Conservation (phyloP, 306 rosid species). For the Cucurbita maxima region DNA sequence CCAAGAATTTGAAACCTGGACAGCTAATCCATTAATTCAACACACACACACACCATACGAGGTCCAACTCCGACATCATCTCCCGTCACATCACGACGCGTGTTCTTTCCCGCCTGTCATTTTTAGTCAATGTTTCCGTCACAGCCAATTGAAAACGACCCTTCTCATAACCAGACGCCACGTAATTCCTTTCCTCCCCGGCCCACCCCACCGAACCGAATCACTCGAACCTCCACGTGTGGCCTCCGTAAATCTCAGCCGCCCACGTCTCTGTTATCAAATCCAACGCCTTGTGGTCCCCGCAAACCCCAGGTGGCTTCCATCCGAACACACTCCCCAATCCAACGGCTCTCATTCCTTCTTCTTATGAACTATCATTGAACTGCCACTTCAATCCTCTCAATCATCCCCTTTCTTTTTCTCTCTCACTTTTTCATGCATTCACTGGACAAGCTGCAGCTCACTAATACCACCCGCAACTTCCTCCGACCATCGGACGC, state of each 20-base stretch:
- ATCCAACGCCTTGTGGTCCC: constrained; percentile 23
- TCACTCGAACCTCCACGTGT: constrained; percentile 40
- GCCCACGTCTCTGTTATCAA: constrained; percentile 46
- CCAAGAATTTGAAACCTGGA: not conserved
- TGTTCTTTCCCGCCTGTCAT: not conserved
- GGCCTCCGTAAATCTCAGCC: constrained; percentile 11
- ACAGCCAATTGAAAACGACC: constrained; percentile 7
- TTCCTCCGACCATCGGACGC: not conserved
- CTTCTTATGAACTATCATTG: constrained; percentile 4
- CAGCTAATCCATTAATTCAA: not conserved
- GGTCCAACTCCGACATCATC: constrained; percentile 4
- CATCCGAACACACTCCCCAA: not conserved
- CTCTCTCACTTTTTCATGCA: not conserved
- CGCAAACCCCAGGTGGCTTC: constrained; percentile 24
- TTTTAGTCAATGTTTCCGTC: constrained; percentile 1
- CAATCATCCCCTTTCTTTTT: not conserved
- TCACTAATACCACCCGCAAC: not conserved
- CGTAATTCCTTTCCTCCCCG: constrained; percentile 22
- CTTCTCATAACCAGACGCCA: constrained; percentile 26
- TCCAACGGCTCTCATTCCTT: constrained; percentile 25
- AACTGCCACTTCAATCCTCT: not conserved
- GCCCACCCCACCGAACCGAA: constrained; percentile 24
- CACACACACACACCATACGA: not conserved
- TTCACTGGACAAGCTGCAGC: no score
- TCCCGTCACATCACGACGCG: not conserved